Percentiles rank a stretch among this genome's conserved stretches.
Conservation (phyloP, 1,284 basidiomycete genomes). For the Marasmius sp. region DNA sequence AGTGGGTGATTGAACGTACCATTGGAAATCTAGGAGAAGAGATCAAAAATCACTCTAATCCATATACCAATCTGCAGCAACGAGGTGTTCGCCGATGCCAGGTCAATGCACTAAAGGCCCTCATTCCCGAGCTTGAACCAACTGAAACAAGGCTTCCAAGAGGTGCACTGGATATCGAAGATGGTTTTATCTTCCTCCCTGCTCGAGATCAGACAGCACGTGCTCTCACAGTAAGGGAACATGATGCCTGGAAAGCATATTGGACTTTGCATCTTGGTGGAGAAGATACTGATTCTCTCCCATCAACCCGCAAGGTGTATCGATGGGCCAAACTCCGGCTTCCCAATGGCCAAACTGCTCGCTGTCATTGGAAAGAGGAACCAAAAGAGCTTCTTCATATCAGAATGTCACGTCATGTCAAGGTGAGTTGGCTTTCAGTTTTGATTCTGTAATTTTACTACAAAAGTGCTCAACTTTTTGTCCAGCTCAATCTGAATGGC, state of each 20-base stretch:
- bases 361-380: slow-evolving; percentile 25
- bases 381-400: slow-evolving; percentile 1
- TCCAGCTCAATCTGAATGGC: no score
- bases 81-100: slow-evolving; percentile 17
- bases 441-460: background rate
- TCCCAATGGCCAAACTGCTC: slow-evolving; percentile 28
- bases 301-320: no score
- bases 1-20: slow-evolving; percentile 26
- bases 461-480: background rate
- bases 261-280: background rate
- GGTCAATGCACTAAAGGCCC: slow-evolving; percentile 18
- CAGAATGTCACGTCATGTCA: slow-evolving; percentile 22
- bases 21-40: slow-evolving; percentile 28
- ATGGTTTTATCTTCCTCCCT: background rate
- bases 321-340: slow-evolving; percentile 26
- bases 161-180: background rate
- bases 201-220: background rate
- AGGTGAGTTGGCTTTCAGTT: slow-evolving; percentile 17
- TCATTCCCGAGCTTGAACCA: slow-evolving; percentile 4
- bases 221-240: background rate
- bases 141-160: background rate
- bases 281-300: no score
- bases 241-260: background rate
- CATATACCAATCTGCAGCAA: slow-evolving; percentile 24
- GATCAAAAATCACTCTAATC: slow-evolving; percentile 23